A percentile compares a stretch with the other conserved stretches of the same genome.
These are phyloP conservation scores for Termitomyces sp. DNA, from an alignment of 768 basidiomycete genomes.

Conservation along the genomic window DNA sequence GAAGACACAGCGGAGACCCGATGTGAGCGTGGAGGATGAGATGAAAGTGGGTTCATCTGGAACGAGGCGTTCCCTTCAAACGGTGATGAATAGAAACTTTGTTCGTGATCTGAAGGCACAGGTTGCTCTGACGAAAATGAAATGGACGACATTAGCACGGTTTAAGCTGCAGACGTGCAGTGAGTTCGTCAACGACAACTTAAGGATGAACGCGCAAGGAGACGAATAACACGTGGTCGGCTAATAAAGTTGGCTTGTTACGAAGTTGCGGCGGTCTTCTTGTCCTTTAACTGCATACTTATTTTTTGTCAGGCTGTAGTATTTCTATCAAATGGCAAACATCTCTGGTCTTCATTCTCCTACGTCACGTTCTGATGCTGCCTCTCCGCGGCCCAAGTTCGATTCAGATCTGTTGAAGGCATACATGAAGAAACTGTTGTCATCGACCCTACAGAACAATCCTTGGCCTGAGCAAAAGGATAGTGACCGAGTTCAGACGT, in stretches of 20 bases:
- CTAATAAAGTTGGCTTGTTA: constrained; percentile 1
- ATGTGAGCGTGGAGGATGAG: constrained; percentile 76
- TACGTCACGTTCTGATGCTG: constrained; percentile 53
- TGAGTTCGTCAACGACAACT: background rate
- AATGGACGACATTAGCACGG: constrained; percentile 55
- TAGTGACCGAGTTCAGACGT: constrained; percentile 60
- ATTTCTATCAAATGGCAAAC: constrained; percentile 10
- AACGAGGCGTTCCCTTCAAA: constrained; percentile 62
- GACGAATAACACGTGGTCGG: constrained; percentile 15
- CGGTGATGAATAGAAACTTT: constrained; percentile 49
- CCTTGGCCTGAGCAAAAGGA: constrained; percentile 69
- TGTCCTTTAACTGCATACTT: background rate
- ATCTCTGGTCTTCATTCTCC: constrained; percentile 54
- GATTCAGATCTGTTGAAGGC: constrained; percentile 67
- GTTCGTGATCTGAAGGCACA: constrained; percentile 38
- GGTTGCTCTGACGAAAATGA: constrained; percentile 48
- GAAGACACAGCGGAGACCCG: constrained; percentile 45
- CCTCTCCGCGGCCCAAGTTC: constrained; percentile 57
- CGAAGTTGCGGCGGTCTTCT: background rate
- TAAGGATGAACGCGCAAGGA: constrained; percentile 1
- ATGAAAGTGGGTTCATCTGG: constrained; percentile 77
- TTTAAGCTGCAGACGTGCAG: background rate
- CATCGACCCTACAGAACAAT: constrained; percentile 58
- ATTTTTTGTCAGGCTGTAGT: background rate
- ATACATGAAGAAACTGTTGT: constrained; percentile 80